Conservation (phyloP, 306 rosid genomes). For the Gynostemma pentaphyllum region DNA sequence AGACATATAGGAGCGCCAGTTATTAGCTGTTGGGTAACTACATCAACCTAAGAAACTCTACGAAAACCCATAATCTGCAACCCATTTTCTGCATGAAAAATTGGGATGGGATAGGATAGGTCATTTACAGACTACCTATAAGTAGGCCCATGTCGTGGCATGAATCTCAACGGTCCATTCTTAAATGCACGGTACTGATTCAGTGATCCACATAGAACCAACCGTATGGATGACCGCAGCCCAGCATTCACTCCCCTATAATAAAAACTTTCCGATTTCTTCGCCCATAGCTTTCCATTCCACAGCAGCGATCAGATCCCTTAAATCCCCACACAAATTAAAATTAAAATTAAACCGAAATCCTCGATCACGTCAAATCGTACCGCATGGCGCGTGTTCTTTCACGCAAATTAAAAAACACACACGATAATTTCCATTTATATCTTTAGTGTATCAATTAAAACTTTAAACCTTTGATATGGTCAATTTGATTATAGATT, state of each 20-base stretch:
- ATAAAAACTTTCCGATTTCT: background rate
- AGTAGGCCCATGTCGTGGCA: background rate
- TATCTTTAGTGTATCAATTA: too few relatives aligned
- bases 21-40: conserved; percentile 7
- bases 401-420: background rate
- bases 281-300: background rate
- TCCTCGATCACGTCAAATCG: conserved; percentile 3
- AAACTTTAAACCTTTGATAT: too few relatives aligned
- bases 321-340: background rate
- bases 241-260: background rate
- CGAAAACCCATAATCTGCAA: background rate
- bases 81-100: conserved; percentile 7
- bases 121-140: background rate
- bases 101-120: background rate
- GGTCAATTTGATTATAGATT: too few relatives aligned
- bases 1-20: background rate
- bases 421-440: too few relatives aligned
- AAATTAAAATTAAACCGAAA: conserved; percentile 16
- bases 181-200: background rate
- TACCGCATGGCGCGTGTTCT: conserved; percentile 16
- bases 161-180: background rate
- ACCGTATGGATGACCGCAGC: background rate
- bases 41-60: conserved; percentile 1
- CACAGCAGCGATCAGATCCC: background rate
- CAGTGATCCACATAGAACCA: background rate